phyloP scores from a whole-genome alignment of 192 early-diverging fungal genomes.

The Hyaloraphidium curvatum region DNA sequence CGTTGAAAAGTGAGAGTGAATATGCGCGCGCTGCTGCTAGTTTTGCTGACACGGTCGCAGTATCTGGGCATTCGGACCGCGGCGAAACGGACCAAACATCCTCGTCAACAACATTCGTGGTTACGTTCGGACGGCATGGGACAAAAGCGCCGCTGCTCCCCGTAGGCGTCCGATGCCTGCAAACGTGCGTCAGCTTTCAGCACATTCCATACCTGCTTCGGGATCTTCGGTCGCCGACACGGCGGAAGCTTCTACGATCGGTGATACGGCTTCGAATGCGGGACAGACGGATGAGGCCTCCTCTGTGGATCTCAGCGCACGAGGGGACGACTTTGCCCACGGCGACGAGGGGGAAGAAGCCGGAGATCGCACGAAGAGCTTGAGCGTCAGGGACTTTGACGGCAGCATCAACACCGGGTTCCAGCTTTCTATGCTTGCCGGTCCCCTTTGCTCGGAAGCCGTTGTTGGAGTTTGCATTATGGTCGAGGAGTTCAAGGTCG shows the following conservation, averaged over 20 bases:
- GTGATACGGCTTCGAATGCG: too few relatives aligned
- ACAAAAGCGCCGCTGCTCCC: too few relatives aligned
- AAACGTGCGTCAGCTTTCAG: too few relatives aligned
- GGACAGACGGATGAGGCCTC: too few relatives aligned
- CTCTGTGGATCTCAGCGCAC: too few relatives aligned
- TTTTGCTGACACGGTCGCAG: too few relatives aligned
- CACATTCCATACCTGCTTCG: too few relatives aligned
- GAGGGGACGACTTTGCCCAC: neutral
- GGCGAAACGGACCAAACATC: constrained; percentile 58
- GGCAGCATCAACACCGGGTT: constrained; percentile 74
- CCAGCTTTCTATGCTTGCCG: constrained; percentile 72
- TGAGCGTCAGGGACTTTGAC: constrained; percentile 40
- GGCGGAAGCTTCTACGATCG: too few relatives aligned
- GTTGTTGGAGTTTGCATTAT: constrained; percentile 68
- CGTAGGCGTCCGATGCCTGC: too few relatives aligned
- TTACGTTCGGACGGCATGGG: constrained; percentile 17
- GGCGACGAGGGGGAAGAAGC: neutral
- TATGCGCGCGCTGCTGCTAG: too few relatives aligned
- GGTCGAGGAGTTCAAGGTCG: constrained; percentile 36
- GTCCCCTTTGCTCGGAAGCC: constrained; percentile 89
- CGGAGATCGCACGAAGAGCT: constrained; percentile 20
- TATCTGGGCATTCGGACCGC: constrained; percentile 72
- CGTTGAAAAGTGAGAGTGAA: too few relatives aligned
- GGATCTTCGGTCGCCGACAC: too few relatives aligned
- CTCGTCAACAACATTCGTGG: constrained; percentile 43